Base-by-base conservation (phyloP, 2,329 filamentous ascomycete species). In the Stylonectria norvegica region DNA sequence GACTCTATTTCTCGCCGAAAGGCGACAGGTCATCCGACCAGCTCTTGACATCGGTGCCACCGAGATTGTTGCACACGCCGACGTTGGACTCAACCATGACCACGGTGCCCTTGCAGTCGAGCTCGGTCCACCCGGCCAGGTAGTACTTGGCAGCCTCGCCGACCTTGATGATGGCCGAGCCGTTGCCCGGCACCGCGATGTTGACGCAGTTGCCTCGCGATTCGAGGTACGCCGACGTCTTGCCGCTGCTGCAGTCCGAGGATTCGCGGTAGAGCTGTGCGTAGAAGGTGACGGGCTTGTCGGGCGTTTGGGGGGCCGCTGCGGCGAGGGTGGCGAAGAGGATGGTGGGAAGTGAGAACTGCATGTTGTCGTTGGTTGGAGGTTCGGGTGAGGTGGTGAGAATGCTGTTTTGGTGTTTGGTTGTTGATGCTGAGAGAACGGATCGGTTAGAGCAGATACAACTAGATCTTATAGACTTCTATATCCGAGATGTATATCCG, bases 61-160 rank as follows among this genome's bases (percentile, higher is more conserved):
- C 32, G 16, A 34, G 12, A 19, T 22, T 20, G 4, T 15, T 34
- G 19, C 32, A 34, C 6, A 34, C 18, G 3, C 32, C 32, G 4
- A 20, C 16, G 32, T 20, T 34, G 4, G 32, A 20, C 32, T 34
- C 32, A 4, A 34, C 32, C 32, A 34, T 18, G 4, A 34, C 32
- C 16, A 34, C 32, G 10, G 8, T 34, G 18, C 32, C 32, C 16
- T 34, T 34, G 32, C 32, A 34, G 32, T 34, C 32, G 15, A 19
- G 32, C 32, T 34, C 32, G 7, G 32, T 34, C 17, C 19, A 34
- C n/a, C 32, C 32, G 15, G 35, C 35, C 4, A 38, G 35, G n/a
- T 29, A 38, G 35, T 38, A 38, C 25, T 18, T 30, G 23, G n/a
- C 14, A 16, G 20, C 35, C 25, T 38, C 35, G 3, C 35, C 35